Base-by-base conservation (phyloP, 163 green algal species). In the Chloromonas sp. region DNA sequence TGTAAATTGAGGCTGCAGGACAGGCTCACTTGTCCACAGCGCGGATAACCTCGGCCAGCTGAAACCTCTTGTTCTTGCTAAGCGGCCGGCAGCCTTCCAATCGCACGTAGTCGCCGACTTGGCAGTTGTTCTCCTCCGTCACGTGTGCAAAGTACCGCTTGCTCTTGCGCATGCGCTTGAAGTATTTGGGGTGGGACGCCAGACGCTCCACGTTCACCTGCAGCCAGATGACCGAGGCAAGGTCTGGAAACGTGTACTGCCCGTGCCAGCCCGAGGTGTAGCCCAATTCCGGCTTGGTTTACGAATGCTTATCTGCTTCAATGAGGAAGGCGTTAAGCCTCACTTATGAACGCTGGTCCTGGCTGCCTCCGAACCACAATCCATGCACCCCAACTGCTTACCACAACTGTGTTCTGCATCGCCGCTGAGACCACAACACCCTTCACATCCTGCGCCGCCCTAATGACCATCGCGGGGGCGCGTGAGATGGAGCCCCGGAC, bases 31-130 rank as follows among this genome's bases (percentile, higher is more conserved):
- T 74, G 66, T 74, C 66, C 66, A 11, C 66, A 74, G 66, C 66
- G 66, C 71, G 71, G 14, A 79, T 79, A 57, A 93, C 86, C 83
- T 93, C 89, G 5, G 89, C 84, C 58, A 93, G 77, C 0, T 71
- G 76, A 84, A 93, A 93, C 58, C 87, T 86, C 89, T 93, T 93
- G 70, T 81, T 91, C 86, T 92, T 93, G 86, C 86, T 91, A 14
- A 93, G 74, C 2, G 90, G 90, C n/a, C 90, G 61, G 78, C 81
- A 86, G 59, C 90, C 90, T 78, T 89, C 82, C 60, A 92, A 80
- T 5, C 87, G 82, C 61, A 93, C 90, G 70, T 92, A 92, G 84
- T 93, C 90, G n/a, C 90, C 90, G 74, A 92, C 14, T 2, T 60
- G 61, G 59, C 14, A 2, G 57, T 82, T 15, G 0, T 1, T 71